These are phyloP conservation scores for Passiflora organensis DNA, from an alignment of 345 rosid genomes.

Conservation along the genomic window DNA sequence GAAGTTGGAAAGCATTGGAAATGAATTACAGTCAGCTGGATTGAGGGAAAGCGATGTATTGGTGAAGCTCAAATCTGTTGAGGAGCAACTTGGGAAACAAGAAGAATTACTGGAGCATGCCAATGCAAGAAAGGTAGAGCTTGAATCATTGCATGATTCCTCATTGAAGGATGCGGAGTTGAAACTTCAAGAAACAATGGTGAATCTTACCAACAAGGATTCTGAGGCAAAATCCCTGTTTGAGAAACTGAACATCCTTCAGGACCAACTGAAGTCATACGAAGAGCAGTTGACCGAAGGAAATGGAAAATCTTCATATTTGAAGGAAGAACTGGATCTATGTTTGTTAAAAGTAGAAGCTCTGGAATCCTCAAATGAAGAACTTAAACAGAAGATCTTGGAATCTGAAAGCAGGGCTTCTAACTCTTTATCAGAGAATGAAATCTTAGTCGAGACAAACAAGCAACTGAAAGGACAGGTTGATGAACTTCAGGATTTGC, in stretches of 20 bases:
- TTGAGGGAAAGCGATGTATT: conserved; percentile 55
- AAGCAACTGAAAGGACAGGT: conserved; percentile 68
- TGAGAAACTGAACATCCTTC: conserved; percentile 57
- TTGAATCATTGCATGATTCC: conserved; percentile 55
- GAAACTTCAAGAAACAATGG: conserved; percentile 54
- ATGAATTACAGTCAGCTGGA: conserved; percentile 54
- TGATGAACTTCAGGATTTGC: conserved; percentile 67
- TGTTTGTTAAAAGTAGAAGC: conserved; percentile 47
- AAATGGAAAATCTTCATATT: conserved; percentile 42
- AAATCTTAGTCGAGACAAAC: conserved; percentile 66
- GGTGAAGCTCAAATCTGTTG: conserved; percentile 73
- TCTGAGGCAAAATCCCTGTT: conserved; percentile 60
- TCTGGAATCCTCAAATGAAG: conserved; percentile 52
- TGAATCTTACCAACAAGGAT: conserved; percentile 58
- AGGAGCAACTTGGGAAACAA: conserved; percentile 61
- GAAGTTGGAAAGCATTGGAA: conserved; percentile 59
- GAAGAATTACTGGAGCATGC: conserved; percentile 52
- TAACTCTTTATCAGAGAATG: conserved; percentile 56
- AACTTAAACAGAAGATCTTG: conserved; percentile 47
- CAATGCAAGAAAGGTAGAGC: conserved; percentile 47
- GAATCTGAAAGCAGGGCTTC: conserved; percentile 58
- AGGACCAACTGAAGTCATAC: conserved; percentile 50
- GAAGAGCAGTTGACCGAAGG: conserved; percentile 61
- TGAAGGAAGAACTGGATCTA: conserved; percentile 69
- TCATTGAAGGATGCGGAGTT: conserved; percentile 57